Base-by-base conservation (phyloP, 169 alveolate genomes). In the Plasmodium blacklocki region DNA sequence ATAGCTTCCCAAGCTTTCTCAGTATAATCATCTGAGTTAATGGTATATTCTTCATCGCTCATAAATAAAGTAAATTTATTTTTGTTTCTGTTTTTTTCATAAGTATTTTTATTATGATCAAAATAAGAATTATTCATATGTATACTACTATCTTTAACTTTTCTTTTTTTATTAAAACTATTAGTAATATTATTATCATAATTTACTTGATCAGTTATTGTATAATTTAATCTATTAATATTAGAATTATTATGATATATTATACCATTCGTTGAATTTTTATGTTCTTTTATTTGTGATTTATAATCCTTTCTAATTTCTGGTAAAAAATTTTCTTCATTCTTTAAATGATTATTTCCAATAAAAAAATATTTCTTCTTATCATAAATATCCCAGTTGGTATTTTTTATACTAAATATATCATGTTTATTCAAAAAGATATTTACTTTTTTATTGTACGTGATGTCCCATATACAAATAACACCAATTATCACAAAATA, bases 1-100 rank as follows among this genome's bases (percentile, higher is more conserved):
- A 95, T 94, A 11, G 97, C 97, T 62, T 95, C 97, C 97, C 97
- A 95, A 2, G 97, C 97, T 88, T 95, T 95, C 60, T 95, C 97
- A 0, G 97, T 95, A 93, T 94, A 95, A 68, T 95, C 97, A 60
- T 92, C 94, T 14, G 97, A 93, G 47, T 95, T 95, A 15, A 95
- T 80, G 0, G 96, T 94, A 74, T 94, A 95, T 23, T 96, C 97
- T 29, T 94, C 95, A 32, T 92, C 96, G 19, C 73, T 75, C 88
- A 75, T 75, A 26, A 14, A 45, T 9, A 75, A 71, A 21, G 71
- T 6, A 14, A 45, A 66, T 4, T 29, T 15, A 1, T 66, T 66
- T n/a, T 66, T 66, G 12, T 26, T 66, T n/a, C 21, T 39, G 1
- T 9, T 15, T 9, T 14, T 26, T 4, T 19, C n/a, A 15, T n/a